phyloP scores from a whole-genome alignment of 768 basidiomycete species.

The Fistulinella prunicolor region DNA sequence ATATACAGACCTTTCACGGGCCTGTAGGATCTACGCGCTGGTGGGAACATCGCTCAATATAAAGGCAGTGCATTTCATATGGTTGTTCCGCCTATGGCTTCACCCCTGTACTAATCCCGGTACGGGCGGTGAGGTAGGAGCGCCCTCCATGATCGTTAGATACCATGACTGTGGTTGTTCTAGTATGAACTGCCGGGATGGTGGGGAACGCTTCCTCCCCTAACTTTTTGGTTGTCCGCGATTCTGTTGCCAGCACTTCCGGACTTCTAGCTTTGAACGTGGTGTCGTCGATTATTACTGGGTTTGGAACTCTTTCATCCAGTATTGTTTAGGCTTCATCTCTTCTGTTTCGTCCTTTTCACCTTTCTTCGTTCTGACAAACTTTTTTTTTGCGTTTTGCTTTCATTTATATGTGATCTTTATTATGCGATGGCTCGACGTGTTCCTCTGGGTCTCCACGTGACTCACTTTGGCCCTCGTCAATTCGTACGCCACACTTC shows the following conservation, averaged over 20 bases:
- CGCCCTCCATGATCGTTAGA: too few species aligned
- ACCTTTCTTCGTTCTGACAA: slow-evolving; percentile 1
- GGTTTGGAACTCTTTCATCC: not conserved
- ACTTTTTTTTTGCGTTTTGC: not conserved
- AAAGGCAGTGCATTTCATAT: too few species aligned
- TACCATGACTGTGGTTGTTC: too few species aligned
- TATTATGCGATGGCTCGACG: slow-evolving; percentile 8
- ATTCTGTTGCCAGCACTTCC: not conserved
- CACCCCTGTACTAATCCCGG: too few species aligned
- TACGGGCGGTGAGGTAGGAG: too few species aligned
- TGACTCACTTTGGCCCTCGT: not conserved
- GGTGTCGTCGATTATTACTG: not conserved
- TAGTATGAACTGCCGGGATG: too few species aligned
- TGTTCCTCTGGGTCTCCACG: not conserved
- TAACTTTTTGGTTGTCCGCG: not conserved
- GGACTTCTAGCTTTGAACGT: slow-evolving; percentile 11
- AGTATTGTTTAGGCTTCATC: not conserved
- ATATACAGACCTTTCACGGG: too few species aligned
- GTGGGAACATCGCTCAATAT: too few species aligned
- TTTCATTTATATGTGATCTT: not conserved
- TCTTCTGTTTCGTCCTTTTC: not conserved
- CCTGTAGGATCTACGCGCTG: too few species aligned
- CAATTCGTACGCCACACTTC: not conserved
- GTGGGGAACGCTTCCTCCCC: too few species aligned
- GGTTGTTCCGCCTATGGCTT: too few species aligned